Evolutionary conservation across 148 eudicot species (phyloP).

Genomic region (Amaranthus cruentus): DNA sequence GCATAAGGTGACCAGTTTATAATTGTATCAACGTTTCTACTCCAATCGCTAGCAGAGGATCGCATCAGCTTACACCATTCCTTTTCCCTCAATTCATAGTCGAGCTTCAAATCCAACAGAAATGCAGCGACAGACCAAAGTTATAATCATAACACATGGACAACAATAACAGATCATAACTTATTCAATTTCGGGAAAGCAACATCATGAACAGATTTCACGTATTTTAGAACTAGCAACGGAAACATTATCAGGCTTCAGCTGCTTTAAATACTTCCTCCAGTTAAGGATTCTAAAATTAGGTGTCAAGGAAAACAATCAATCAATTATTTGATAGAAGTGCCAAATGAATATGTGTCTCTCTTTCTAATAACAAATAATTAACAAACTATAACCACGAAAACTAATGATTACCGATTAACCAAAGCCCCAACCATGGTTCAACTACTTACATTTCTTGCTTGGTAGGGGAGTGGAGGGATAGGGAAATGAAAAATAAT

Average conservation of each 20-base stretch:
- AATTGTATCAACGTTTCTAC: constrained; percentile 60
- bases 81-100: constrained; percentile 51
- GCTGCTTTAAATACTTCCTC: background rate
- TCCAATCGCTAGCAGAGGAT: constrained; percentile 59
- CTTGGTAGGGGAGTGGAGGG: background rate
- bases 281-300: background rate
- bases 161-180: background rate
- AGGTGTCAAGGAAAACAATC: background rate
- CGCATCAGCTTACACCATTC: constrained; percentile 58
- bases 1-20: constrained; percentile 88
- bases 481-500: background rate
- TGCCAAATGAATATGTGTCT: background rate
- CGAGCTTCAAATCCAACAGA: constrained; percentile 48
- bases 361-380: too few species aligned
- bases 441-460: background rate
- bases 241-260: background rate
- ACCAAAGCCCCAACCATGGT: background rate
- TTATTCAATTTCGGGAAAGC: background rate
- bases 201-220: background rate
- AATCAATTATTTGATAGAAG: background rate
- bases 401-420: background rate
- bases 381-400: too few species aligned
- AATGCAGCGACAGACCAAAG: background rate
- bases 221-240: background rate
- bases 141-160: background rate